Percentiles rank a stretch among this genome's conserved stretches.
These are phyloP conservation scores for Murraya koenigii DNA, from an alignment of 345 rosid species.

Conservation along the genomic window DNA sequence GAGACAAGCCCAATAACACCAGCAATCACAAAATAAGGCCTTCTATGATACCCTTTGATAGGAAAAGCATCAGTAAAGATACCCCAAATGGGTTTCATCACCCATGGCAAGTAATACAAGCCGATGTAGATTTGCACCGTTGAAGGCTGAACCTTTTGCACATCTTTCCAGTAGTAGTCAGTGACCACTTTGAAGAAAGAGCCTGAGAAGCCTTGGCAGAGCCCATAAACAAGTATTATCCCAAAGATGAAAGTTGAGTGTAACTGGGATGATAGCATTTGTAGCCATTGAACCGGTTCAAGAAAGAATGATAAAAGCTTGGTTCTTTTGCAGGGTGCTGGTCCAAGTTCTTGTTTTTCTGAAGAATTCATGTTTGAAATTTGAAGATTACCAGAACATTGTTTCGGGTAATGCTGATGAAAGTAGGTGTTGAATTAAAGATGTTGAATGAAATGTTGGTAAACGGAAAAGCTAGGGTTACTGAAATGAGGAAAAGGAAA, in stretches of 20 bases:
- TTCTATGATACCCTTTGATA: conserved; percentile 56
- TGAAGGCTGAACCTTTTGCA: conserved; percentile 91
- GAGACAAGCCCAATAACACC: conserved; percentile 62
- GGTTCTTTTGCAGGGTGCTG: conserved; percentile 6
- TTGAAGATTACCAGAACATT: neutral
- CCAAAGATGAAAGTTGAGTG: conserved; percentile 65
- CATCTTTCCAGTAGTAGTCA: conserved; percentile 87
- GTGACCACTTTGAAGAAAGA: conserved; percentile 72
- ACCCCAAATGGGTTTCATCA: conserved; percentile 84
- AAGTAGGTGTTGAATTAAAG: neutral
- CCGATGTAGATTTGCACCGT: conserved; percentile 70
- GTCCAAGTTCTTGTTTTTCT: conserved; percentile 26
- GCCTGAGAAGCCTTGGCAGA: conserved; percentile 73
- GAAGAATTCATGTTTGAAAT: conserved; percentile 24
- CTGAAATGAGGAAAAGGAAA: neutral
- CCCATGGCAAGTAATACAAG: conserved; percentile 73
- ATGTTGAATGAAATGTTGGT: neutral
- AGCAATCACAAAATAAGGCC: conserved; percentile 67
- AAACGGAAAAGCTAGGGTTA: neutral
- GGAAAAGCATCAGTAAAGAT: conserved; percentile 75
- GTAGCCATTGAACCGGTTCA: conserved; percentile 71
- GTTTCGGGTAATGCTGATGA: neutral
- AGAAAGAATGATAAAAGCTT: conserved; percentile 33
- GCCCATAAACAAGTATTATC: conserved; percentile 65
- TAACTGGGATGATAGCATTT: conserved; percentile 57